A percentile compares a stretch with the other conserved stretches of the same genome.
Conservation (phyloP, 768 basidiomycete species). For the Serpula lacrymans region DNA sequence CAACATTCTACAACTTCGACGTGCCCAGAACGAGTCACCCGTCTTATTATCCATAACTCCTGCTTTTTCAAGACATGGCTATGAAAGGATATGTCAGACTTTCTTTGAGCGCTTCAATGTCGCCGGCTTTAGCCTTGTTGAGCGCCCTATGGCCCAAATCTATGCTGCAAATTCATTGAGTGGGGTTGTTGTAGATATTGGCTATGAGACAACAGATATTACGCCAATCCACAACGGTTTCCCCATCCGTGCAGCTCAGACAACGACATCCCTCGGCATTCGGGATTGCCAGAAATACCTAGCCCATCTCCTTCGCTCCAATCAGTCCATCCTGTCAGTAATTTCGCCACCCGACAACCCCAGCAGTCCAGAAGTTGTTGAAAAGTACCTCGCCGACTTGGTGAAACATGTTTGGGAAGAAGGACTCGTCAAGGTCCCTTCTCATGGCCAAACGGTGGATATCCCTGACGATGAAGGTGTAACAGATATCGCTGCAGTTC, state of each 20-base stretch:
- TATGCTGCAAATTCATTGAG: conserved; percentile 70
- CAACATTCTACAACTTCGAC: conserved; percentile 66
- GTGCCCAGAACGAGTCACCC: conserved; percentile 85
- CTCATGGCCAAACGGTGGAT: conserved; percentile 65
- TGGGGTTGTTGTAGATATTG: conserved; percentile 83
- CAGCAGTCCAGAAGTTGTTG: conserved; percentile 43
- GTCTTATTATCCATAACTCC: conserved; percentile 70
- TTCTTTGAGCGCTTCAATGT: conserved; percentile 95
- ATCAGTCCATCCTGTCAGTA: conserved; percentile 58
- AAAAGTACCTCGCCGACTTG: conserved; percentile 57
- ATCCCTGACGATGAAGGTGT: conserved; percentile 76
- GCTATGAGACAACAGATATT: conserved; percentile 71
- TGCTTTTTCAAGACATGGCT: conserved; percentile 59
- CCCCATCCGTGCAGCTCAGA: conserved; percentile 50
- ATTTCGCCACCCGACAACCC: conserved; percentile 53
- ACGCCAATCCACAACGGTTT: conserved; percentile 75
- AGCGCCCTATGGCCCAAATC: conserved; percentile 81
- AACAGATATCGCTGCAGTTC: conserved; percentile 85
- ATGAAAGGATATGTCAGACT: conserved; percentile 75
- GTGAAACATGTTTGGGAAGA: conserved; percentile 60
- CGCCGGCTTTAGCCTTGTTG: conserved; percentile 74
- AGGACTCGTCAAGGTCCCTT: conserved; percentile 68
- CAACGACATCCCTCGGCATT: conserved; percentile 62
- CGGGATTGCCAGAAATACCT: conserved; percentile 74
- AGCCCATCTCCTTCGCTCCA: conserved; percentile 66